Evolutionary conservation across 331 rosid species (phyloP), one percentile per base, ranked within the genome.

Genomic region (Quercus lobata): DNA sequence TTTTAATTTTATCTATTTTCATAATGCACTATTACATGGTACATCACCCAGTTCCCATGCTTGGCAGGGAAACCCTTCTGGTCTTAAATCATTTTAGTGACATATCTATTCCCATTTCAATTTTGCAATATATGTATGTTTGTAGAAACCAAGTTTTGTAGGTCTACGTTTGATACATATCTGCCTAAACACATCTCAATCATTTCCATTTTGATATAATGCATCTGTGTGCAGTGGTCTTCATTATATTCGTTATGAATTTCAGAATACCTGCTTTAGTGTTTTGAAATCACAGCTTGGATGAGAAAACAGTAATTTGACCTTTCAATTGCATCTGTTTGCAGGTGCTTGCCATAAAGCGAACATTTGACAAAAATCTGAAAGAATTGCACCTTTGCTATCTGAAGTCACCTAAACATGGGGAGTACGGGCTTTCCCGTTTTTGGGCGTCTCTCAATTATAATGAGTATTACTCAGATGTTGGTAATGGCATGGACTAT

Each of bases 381-480:
- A 90, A 87, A 74, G 98, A 91, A 70, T 72, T 96, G 88, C 97
- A 84, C 77, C 70, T 82, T 27, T 82, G 89, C 72, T 86, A 88
- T 84, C 81, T 88, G 30, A 96, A 87, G 86, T 88, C 89, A 44
- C 97, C 96, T 57, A 96, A 90, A 86, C 89, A 89, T 69, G 90
- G 83, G 56, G 79, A 84, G 35, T 84, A 80, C 61, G 96, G 97
- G 55, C 84, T 90, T 27, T 89, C 94, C 49, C 90, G 84, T 66
- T 93, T 96, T 80, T 93, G 97, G 99, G 97, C 84, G 61, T 87
- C 79, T 87, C 97, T 96, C 76, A 87, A 91, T 77, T 93, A 75
- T 81, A 96, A 90, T 58, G 78, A 83, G 58, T 93, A 86, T 77
- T 96, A 93, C 88, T 84, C 91, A 21, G 79, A 86, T 79, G 60